phyloP scores from a whole-genome alignment of 306 rosid species.

The Citrullus colocynthis region DNA sequence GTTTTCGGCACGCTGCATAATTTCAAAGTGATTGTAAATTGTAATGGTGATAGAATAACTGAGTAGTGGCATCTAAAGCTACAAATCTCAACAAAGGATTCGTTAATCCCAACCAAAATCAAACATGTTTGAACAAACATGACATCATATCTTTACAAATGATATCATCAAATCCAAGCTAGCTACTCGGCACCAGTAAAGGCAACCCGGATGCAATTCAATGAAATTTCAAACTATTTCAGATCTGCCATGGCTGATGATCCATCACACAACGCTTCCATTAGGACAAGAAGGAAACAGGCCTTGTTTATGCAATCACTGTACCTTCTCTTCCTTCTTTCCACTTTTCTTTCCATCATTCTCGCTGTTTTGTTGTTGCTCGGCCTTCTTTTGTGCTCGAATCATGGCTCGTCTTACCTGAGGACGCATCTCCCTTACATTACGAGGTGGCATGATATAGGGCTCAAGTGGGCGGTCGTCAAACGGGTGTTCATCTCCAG shows the following conservation, averaged over 20 bases:
- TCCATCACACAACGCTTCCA: neutral
- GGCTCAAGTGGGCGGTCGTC: slow-evolving; percentile 70
- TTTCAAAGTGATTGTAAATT: neutral
- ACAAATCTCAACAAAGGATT: neutral
- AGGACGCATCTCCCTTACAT: slow-evolving; percentile 70
- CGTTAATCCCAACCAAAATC: neutral
- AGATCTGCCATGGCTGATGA: neutral
- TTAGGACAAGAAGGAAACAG: neutral
- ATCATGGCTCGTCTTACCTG: slow-evolving; percentile 81
- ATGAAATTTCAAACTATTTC: neutral
- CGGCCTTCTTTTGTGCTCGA: slow-evolving; percentile 80
- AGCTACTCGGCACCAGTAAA: neutral
- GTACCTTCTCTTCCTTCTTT: slow-evolving; percentile 26
- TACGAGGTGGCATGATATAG: slow-evolving; percentile 61
- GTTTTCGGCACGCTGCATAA: neutral
- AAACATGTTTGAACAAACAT: neutral
- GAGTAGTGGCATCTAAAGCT: neutral
- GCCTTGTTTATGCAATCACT: slow-evolving; percentile 32
- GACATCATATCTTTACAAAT: neutral
- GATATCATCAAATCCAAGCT: neutral
- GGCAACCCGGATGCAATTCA: neutral
- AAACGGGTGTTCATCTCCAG: slow-evolving; percentile 70
- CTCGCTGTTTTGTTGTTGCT: slow-evolving; percentile 35
- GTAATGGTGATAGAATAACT: too few relatives aligned
- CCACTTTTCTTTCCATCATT: slow-evolving; percentile 30